Evolutionary conservation across 805 yeast species (phyloP), one percentile per base, ranked within the genome.

Genomic region (Starmerella asiatica): DNA sequence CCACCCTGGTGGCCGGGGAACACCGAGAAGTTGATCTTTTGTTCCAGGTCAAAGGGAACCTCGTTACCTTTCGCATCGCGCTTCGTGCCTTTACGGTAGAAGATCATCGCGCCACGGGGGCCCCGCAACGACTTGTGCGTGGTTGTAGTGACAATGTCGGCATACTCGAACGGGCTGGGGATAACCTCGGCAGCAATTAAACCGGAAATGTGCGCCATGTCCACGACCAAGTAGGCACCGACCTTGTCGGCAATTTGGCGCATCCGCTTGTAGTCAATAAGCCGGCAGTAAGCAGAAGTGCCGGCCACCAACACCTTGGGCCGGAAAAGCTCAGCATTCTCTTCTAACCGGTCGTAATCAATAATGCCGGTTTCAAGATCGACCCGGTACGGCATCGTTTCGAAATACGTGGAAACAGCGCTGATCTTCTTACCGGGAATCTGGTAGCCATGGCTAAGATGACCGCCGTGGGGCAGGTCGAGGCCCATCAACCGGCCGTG

Each of bases 1-100:
- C 98, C 98, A 71, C 98, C 98, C 71, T 91, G 98, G 67, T 91
- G 98, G 52, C 94, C 98, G 56, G 98, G 98, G 88, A 91, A 91
- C 40, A 91, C 98, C 8, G 96, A 85, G 64, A 91, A 91, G 73
- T 91, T 91, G 67, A 91, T 86, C 61, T 83, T 83, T 64, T 75
- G 79, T 66, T 91, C 97, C 62, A 91, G 75, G 55, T 91, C 96
- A 64, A 86, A 91, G 43, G 69, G 66, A 43, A 84, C 68, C 65
- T 85, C 94, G 68, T 84, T 82, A 57, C 97, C 97, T 55, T 84
- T 81, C 70, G 86, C 85, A 62, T 76, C 80, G 51, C 76, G 75
- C 72, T 94, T 77, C 45, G 86, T 75, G 55, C 98, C 98, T 63
- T 79, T 80, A 72, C 97, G 83, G 76, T 80, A 91, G 73, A 91